A percentile compares a stretch with the other conserved stretches of the same genome.
These are phyloP conservation scores for Haematococcus sp. DNA, from an alignment of 139 green algal genomes.

Conservation along the genomic window DNA sequence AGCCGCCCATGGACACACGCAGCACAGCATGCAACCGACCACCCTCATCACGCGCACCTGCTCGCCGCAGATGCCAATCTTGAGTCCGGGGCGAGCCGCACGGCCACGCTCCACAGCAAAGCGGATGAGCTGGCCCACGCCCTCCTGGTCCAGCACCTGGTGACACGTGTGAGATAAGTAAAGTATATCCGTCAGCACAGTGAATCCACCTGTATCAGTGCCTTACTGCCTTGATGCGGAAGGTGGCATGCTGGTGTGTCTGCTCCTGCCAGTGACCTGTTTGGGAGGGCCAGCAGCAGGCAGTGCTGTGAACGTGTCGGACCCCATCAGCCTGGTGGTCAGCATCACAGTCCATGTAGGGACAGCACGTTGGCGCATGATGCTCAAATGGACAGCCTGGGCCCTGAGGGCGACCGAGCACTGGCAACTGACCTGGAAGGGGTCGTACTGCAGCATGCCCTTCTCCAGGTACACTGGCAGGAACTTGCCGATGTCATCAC, in stretches of 20 bases:
- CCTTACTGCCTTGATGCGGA: no score
- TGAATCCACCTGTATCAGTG: no score
- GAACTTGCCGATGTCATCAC: constrained; percentile 88
- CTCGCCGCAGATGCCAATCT: constrained; percentile 90
- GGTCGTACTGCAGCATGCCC: constrained; percentile 39
- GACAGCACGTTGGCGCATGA: no score
- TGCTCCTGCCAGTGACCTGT: no score
- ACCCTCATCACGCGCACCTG: constrained; percentile 58
- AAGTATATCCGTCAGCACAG: no score
- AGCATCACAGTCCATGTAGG: no score
- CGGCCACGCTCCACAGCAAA: constrained; percentile 75
- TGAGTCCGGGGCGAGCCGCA: constrained; percentile 55
- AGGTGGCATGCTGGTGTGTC: no score
- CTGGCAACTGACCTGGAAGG: constrained; percentile 28
- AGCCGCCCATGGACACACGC: neutral
- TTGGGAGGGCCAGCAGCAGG: no score
- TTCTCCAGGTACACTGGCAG: constrained; percentile 51
- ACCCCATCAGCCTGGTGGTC: no score
- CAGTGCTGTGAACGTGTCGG: no score
- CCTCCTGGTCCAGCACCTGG: constrained; percentile 67
- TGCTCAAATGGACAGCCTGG: no score
- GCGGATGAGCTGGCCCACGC: constrained; percentile 85
- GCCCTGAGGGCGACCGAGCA: no score
- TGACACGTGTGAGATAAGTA: neutral
- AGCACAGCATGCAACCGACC: neutral